Evolutionary conservation across 352 stramenopile genomes (phyloP), one percentile per base, ranked within the genome.

Genomic region (Phytophthora aleatoria): DNA sequence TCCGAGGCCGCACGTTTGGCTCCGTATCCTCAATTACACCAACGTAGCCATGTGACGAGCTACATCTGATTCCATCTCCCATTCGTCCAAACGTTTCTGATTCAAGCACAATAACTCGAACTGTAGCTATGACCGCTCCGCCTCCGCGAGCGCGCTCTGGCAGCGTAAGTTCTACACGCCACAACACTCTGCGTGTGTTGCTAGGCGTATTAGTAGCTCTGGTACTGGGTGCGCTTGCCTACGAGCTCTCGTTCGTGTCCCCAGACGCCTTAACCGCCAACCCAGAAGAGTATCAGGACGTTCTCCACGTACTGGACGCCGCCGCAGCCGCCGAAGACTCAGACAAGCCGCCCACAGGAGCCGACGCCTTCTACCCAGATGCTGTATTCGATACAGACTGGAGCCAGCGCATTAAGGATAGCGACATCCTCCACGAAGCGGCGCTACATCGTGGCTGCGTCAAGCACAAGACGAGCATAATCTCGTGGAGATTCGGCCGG

Each of bases 391-490:
- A 50, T 7, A 81, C 57, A 1, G 71, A 81, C 50, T 81, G 73
- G 73, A 67, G 60, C 12, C 39, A 48, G 31, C 30, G 55, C 4
- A 74, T 81, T 31, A 42, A 53, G 8, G 57, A 73, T 20, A 36
- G 31, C 5, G 77, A 87, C 44, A 74, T 81, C 13, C 60, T 87
- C 53, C 75, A 87, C 49, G 57, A 83, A 49, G 71, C 57, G 16
- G 54, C 60, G 36, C 51, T 86, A 50, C 72, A 86, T 49, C 57
- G 48, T 31, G 71, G 67, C 39, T 86, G 77, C 43, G 54, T 81
- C 16, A 55, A 48, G 38, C 52, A 83, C 67, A 74, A 80, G 42
- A 48, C 67, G 15, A 69, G 58, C 33, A 54, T 86, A 47, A 68
- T 86, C 20, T 62, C 71, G 42, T 81, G 58, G 57, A 20, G 53